Evolutionary conservation across 345 rosid genomes (phyloP), one percentile per base, ranked within the genome.

Genomic region (Cardamine chenopodiifolia): DNA sequence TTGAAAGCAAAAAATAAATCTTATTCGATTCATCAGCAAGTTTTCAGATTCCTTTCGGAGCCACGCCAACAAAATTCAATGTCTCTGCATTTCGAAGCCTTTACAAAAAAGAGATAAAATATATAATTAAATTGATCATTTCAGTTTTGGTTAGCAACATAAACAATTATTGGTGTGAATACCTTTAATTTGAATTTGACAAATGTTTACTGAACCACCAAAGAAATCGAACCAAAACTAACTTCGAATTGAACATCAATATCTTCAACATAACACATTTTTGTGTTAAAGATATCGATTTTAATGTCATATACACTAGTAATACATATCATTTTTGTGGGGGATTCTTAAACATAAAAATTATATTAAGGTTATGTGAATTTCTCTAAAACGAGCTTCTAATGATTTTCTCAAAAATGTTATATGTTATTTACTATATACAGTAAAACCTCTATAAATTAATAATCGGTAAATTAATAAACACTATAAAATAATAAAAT

Each of bases 61-160:
- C 59, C 48, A 84, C 82, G 25, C 86, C 84, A 34, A 79, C 86
- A 2, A 75, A 58, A 62, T 82, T 78, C 19, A 79, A 70, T 29
- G 86, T 80, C 64, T 82, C 84, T 71, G 83, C 84, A 42, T 74
- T 70, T 61, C 77, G 72, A 42, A 82, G 76, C 64, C 86, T 82
- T 64, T 49, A 39, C 56, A 39, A 69, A 28, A 19, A 32, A 18
- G 54, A 34, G 3, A 31, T 6, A 31, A 35, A 35, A 10, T 35
- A 1, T 11, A 12, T 11, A 4, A n/a, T n/a, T n/a, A 1, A 59
- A 5, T 13, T 39, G 12, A 29, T 1, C 2, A 48, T 45, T 13
- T 37, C 15, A 50, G 3, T 22, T 61, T 34, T 17, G 15, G 13
- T 71, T 47, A n/a, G 32, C 47, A 15, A 42, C 17, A 2, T 32